Evolutionary conservation across 2,329 filamentous ascomycete species (phyloP), one percentile per base, ranked within the genome.

Genomic region (Claviceps quebecensis): DNA sequence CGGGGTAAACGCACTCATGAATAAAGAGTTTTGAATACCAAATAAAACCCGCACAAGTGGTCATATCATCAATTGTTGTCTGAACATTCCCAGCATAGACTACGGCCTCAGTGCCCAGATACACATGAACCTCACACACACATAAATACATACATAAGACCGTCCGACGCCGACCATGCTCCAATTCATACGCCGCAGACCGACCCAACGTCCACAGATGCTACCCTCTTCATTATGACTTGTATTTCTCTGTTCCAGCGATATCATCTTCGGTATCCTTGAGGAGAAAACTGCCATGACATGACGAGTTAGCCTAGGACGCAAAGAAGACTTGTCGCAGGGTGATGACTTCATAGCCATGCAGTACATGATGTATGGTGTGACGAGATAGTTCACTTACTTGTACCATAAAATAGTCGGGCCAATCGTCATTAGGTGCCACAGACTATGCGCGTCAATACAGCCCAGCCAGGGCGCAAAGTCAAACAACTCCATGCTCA

Each of bases 401-500:
- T 86, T 89, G 67, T 98, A 98, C 87, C 87, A 96, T 72, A 95
- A 77, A 48, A 93, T 72, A 0, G 87, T 87, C 9, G 93, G 93
- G 36, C 78, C 77, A 48, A 98, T 91, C 0, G 93, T 98, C 52
- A 90, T 88, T 55, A 95, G 65, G 75, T 98, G 93, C 93, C 93
- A 98, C 56, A 98, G 67, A 61, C 87, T 90, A 70, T 98, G 93
- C 4, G 93, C 93, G 73, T 98, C 93, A 48, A 98, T 69, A 66
- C 84, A 81, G 7, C 87, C 86, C 65, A 78, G 75, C 69, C 86
- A 76, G 2, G 93, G 93, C 50, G 93, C 80, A 61, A 98, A 98
- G 67, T 98, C 93, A 56, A 97, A 79, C 59, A 98, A 67, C 71
- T 98, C 93, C 67, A 98, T 73, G 66, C 91, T 91, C 93, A 98